These are phyloP conservation scores for Ceratobasidium sp. DNA, from an alignment of 1,284 basidiomycete genomes.

Conservation along the genomic window DNA sequence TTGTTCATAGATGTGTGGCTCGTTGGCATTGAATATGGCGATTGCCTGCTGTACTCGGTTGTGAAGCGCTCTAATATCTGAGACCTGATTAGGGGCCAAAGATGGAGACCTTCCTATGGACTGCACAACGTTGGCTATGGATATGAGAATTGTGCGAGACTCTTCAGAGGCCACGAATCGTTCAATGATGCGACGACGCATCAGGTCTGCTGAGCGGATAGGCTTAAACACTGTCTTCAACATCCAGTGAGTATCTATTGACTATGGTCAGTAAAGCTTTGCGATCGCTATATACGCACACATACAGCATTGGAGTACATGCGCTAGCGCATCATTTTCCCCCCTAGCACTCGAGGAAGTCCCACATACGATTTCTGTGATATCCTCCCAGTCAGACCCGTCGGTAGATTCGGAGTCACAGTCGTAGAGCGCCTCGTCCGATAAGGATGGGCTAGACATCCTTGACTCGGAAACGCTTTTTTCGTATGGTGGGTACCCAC, in stretches of 20 bases:
- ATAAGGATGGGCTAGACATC: conserved; percentile 35
- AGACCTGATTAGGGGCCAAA: conserved; percentile 26
- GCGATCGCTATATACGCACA: background rate
- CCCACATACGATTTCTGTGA: background rate
- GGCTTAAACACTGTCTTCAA: conserved; percentile 24
- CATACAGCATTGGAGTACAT: conserved; percentile 28
- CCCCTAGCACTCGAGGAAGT: background rate
- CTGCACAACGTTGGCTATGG: background rate
- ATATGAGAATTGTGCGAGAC: conserved; percentile 7
- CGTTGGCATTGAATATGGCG: conserved; percentile 19
- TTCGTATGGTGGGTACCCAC: background rate
- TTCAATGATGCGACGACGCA: conserved; percentile 2
- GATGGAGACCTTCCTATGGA: background rate
- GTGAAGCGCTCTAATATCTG: conserved; percentile 17
- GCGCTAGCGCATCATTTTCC: conserved; percentile 6
- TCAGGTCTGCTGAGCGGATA: conserved; percentile 7
- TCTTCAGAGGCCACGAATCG: conserved; percentile 18
- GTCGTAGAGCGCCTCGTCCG: conserved; percentile 27
- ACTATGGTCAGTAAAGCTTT: background rate
- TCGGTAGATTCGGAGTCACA: conserved; percentile 36
- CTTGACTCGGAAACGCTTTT: conserved; percentile 32
- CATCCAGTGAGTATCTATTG: conserved; percentile 7
- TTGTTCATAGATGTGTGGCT: conserved; percentile 37
- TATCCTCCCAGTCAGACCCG: conserved; percentile 16
- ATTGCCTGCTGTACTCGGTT: conserved; percentile 13